Conservation (phyloP, 495 filamentous ascomycete genomes). For the Bombardia bombarda region DNA sequence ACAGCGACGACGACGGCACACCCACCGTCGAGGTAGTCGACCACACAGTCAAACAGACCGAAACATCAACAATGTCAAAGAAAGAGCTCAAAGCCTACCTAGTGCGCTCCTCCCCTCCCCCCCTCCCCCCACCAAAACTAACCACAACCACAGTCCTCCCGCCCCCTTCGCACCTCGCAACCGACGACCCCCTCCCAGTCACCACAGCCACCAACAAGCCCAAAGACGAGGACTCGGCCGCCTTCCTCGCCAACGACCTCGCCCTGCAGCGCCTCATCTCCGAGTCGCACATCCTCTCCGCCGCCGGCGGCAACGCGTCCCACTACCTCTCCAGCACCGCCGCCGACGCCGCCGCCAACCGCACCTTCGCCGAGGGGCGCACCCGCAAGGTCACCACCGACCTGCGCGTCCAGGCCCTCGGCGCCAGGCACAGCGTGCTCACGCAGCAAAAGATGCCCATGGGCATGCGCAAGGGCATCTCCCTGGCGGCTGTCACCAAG, state of each 20-base stretch:
- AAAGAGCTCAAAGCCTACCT: slow-evolving; percentile 71
- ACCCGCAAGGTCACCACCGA: slow-evolving; percentile 67
- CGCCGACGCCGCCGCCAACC: slow-evolving; percentile 13
- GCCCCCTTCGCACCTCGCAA: slow-evolving; percentile 35
- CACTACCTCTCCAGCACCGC: slow-evolving; percentile 22
- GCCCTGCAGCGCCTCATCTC: slow-evolving; percentile 80
- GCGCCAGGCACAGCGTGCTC: slow-evolving; percentile 65
- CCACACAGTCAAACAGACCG: slow-evolving; percentile 32
- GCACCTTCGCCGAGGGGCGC: slow-evolving; percentile 30
- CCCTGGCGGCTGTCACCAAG: slow-evolving; percentile 48
- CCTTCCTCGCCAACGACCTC: slow-evolving; percentile 77
- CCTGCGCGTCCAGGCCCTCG: slow-evolving; percentile 69
- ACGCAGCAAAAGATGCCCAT: slow-evolving; percentile 79
- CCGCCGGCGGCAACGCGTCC: slow-evolving; percentile 46
- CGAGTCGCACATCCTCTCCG: slow-evolving; percentile 87
- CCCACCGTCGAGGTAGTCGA: slow-evolving; percentile 56
- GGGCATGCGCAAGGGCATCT: slow-evolving; percentile 69
- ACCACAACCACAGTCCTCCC: slow-evolving; percentile 3
- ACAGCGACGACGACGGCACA: slow-evolving; percentile 7
- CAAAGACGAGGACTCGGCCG: slow-evolving; percentile 36
- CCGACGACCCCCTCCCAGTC: slow-evolving; percentile 14
- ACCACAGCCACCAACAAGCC: slow-evolving; percentile 32
- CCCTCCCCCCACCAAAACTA: background rate
- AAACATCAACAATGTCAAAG: slow-evolving; percentile 47
- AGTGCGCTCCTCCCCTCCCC: slow-evolving; percentile 35